Evolutionary conservation across 2,329 filamentous ascomycete genomes (phyloP), one percentile per base, ranked within the genome.

Genomic region (Biscogniauxia marginata): DNA sequence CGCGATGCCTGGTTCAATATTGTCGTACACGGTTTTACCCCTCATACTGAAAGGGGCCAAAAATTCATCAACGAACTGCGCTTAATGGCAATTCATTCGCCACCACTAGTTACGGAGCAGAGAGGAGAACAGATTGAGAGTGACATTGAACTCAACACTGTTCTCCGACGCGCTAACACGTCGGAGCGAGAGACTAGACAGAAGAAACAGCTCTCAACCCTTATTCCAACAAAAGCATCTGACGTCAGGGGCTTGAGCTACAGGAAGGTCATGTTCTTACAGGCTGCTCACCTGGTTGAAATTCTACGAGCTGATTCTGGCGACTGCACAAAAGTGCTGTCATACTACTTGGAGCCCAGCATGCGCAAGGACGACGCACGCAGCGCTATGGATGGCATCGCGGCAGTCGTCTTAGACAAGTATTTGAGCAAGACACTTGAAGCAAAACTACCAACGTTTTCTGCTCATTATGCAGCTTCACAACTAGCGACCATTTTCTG

Each of bases 1-100:
- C 87, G 93, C 52, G 93, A 99, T 78, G 91, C 91, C 4, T 99
- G 95, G 95, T 98, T 97, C 76, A 99, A 99, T 67, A 91, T 98
- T 60, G 90, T 93, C 20, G 89, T 96, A 0, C 95, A 99, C 71
- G 95, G 93, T 4, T 96, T 98, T 70, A 88, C 87, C 8, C 80
- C 88, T 9, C 83, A 83, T 16, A 93, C 91, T 0, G 83, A 87
- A 16, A 84, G 89, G 53, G 90, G 88, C 18, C 88, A 87, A 69
- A 84, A 84, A 63, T 85, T 96, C 65, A 74, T 86, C 50, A 82
- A 88, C 55, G 92, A 97, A 69, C 80, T 99, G 19, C 86, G 90
- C 21, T 80, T 90, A 34, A 87, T 99, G 70, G 93, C 96, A 1
- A 85, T 91, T 51, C 87, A 96, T 73, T 96, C 93, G 11, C 87